Base-by-base conservation (phyloP, 108 stramenopile genomes). In the Stephanodiscus triporus region DNA sequence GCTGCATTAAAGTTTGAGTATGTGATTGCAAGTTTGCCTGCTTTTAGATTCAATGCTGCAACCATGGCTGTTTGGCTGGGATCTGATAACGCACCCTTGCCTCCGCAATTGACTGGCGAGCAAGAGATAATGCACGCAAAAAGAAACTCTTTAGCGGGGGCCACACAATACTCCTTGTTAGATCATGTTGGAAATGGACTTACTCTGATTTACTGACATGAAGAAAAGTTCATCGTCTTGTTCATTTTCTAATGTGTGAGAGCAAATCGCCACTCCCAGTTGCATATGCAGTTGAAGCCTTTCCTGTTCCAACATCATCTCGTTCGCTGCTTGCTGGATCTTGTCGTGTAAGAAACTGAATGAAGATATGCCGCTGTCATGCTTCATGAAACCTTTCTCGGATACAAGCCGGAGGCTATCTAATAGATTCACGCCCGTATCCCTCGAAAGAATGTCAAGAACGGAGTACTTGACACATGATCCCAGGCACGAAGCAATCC, bases 271-370 rank as follows among this genome's bases (percentile, higher is more conserved):
- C 10, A 75, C 58, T 8, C 74, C 74, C 45, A 66, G 59, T 34
- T 32, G 40, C 66, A 67, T 75, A 26, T 67, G 66, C 17, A 38
- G 36, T 24, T 59, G 42, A 0, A 29, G 58, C 43, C 34, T 32
- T 45, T 75, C 47, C 29, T 67, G 26, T 1, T 29, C 68, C 2
- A 73, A 30, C 66, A 64, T 78, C 51, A 74, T 14, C 47, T 59
- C 49, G 36, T 75, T 69, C 16, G 67, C 72, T 51, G 78, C 78
- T 75, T 78, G 67, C 20, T 78, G 48, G 56, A 78, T 68, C 64
- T 68, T 69, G 34, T 78, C 78, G 34, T 78, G 78, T 13, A 24
- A 72, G 45, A 78, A 78, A 6, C 36, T 49, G 40, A 75, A 67
- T 54, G 16, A 30, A 19, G 66, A 34, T 9, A 14, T 8, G 14